phyloP scores from a whole-genome alignment of 2,329 filamentous ascomycete genomes.

The Elsinoe perseae region DNA sequence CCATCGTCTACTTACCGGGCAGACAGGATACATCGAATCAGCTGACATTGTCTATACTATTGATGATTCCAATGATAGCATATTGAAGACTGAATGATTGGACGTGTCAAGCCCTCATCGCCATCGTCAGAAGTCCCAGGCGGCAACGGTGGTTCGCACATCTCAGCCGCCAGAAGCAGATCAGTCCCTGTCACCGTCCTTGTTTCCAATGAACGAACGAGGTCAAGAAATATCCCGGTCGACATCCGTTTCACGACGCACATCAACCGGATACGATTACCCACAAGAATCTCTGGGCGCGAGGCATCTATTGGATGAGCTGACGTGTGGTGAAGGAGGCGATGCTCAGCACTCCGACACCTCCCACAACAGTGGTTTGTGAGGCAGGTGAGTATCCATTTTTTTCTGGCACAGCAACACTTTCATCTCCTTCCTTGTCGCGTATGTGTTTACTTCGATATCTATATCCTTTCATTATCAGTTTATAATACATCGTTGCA shows the following conservation, averaged over 20 bases:
- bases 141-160: conserved; percentile 8
- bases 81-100: neutral
- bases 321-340: conserved; percentile 13
- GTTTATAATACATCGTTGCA: neutral
- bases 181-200: conserved; percentile 9
- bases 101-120: conserved; percentile 1
- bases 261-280: conserved; percentile 8
- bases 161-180: neutral
- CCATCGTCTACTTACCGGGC: neutral
- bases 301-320: conserved; percentile 11
- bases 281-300: conserved; percentile 8
- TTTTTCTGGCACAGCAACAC: conserved; percentile 13
- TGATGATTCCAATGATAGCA: neutral
- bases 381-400: neutral
- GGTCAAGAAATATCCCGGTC: conserved; percentile 2
- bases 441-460: neutral
- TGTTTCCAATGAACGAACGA: neutral
- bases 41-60: neutral
- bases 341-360: conserved; percentile 15
- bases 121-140: neutral
- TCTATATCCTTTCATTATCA: neutral
- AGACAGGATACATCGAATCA: neutral
- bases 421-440: conserved; percentile 3
- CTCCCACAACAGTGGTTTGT: neutral
- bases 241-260: conserved; percentile 9